Evolutionary conservation across 2,329 filamentous ascomycete species (phyloP).

Genomic region (Nannizziopsis arthrosporioides): DNA sequence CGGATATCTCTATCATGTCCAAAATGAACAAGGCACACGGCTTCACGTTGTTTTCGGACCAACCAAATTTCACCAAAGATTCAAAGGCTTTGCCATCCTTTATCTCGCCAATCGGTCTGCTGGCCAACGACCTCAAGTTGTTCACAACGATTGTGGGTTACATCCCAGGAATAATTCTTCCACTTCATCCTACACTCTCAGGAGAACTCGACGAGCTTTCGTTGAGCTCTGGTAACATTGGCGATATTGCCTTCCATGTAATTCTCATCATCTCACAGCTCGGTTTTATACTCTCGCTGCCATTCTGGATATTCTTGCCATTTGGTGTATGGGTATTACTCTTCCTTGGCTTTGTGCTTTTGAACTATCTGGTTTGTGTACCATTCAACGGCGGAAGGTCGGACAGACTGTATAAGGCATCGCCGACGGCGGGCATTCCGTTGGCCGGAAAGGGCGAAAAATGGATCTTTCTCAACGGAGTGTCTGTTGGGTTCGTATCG

Average conservation of each 20-base stretch:
- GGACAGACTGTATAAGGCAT: not conserved
- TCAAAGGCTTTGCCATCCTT: constrained; percentile 3
- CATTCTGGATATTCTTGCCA: constrained; percentile 1
- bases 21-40: not conserved
- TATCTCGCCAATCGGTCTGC: constrained; percentile 1
- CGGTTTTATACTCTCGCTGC: not conserved
- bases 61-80: not conserved
- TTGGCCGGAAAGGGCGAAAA: not conserved
- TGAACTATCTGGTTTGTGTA: not conserved
- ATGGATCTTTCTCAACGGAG: constrained; percentile 8
- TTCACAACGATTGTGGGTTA: not conserved
- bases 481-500: constrained; percentile 1
- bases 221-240: not conserved
- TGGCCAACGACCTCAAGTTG: constrained; percentile 3
- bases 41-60: not conserved
- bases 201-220: constrained; percentile 7
- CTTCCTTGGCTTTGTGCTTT: not conserved
- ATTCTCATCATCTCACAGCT: constrained; percentile 4
- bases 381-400: constrained; percentile 1
- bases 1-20: not conserved
- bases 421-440: not conserved
- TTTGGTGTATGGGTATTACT: not conserved
- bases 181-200: constrained; percentile 1
- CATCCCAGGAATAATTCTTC: constrained; percentile 4
- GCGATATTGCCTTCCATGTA: constrained; percentile 5